These are phyloP conservation scores for Neoboletus subvelutipes DNA, from an alignment of 768 basidiomycete genomes.

Conservation along the genomic window DNA sequence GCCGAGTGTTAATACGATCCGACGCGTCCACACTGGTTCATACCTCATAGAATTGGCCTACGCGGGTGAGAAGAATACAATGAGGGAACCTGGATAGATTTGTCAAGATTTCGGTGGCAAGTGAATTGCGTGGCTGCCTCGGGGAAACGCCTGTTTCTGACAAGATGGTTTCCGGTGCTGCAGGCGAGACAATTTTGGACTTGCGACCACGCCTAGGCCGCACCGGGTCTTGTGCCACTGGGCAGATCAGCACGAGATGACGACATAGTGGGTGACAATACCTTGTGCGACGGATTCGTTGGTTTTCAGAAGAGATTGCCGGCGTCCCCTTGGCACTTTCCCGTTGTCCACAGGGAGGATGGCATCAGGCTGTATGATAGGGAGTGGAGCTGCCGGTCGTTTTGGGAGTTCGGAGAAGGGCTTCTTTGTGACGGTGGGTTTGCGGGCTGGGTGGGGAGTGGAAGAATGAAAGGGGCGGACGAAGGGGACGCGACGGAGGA, in stretches of 20 bases:
- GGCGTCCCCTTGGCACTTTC: background rate
- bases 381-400: slow-evolving; percentile 16
- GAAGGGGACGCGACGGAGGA: slow-evolving; percentile 13
- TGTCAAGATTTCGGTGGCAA: slow-evolving; percentile 68
- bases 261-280: background rate
- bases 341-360: background rate
- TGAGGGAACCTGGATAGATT: slow-evolving; percentile 81
- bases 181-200: slow-evolving; percentile 1
- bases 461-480: slow-evolving; percentile 13
- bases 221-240: background rate
- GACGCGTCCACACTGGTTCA: slow-evolving; percentile 8
- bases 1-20: slow-evolving; percentile 6
- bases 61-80: slow-evolving; percentile 86
- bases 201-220: slow-evolving; percentile 22
- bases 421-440: slow-evolving; percentile 44
- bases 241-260: background rate
- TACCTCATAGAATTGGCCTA: slow-evolving; percentile 96
- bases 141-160: background rate
- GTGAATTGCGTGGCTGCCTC: slow-evolving; percentile 42
- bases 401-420: slow-evolving; percentile 59
- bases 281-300: slow-evolving; percentile 3
- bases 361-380: background rate
- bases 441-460: background rate
- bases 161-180: background rate
- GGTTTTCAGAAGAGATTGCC: background rate